Conservation (phyloP, 164 flowering plant species). For the Cinnamomum chago region DNA sequence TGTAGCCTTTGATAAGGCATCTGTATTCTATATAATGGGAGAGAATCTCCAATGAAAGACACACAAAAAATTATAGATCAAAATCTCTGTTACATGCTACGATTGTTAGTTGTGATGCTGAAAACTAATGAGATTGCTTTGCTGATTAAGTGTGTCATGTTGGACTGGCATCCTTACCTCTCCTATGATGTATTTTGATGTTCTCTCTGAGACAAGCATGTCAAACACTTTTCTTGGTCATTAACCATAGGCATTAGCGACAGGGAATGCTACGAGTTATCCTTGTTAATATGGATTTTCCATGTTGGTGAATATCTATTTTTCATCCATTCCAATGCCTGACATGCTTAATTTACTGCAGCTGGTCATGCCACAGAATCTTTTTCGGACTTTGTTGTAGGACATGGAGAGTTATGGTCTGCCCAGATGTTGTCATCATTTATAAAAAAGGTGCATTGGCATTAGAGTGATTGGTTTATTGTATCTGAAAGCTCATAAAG, state of each 20-base stretch:
- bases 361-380: constrained; percentile 99
- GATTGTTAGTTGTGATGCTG: neutral
- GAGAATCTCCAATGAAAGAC: no score
- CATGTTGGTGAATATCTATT: neutral
- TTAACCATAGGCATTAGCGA: neutral
- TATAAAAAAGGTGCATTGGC: constrained; percentile 56
- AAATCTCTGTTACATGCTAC: no score
- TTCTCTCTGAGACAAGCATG: neutral
- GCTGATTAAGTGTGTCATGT: neutral
- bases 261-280: neutral
- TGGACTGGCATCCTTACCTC: neutral
- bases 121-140: neutral
- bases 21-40: no score
- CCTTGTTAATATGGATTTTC: neutral
- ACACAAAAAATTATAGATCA: no score
- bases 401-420: constrained; percentile 98
- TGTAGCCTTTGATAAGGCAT: no score
- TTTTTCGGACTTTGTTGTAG: constrained; percentile 89
- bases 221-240: neutral
- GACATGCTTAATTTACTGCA: constrained; percentile 30
- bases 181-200: neutral
- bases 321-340: neutral
- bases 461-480: neutral
- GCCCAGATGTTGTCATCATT: constrained; percentile 72
- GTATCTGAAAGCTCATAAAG: neutral